phyloP scores from a whole-genome alignment of 2,329 filamentous ascomycete genomes.

The Hypoxylon sp. region DNA sequence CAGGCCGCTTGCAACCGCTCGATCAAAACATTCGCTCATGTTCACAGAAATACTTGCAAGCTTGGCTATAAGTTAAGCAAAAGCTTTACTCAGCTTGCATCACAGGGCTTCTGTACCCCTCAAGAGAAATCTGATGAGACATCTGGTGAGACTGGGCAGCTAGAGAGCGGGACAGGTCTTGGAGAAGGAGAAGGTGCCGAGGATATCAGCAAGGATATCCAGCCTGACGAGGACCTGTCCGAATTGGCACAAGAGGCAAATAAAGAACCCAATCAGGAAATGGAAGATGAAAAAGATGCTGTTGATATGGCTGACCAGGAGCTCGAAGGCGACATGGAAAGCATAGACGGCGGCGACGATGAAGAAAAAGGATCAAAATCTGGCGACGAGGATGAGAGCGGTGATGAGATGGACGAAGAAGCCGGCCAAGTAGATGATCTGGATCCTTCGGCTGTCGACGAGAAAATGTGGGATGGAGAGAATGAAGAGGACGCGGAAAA shows the following conservation, averaged over 20 bases:
- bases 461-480: slow-evolving; percentile 98
- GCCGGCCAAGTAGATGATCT: slow-evolving; percentile 91
- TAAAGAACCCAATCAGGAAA: slow-evolving; percentile 73
- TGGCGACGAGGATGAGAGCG: slow-evolving; percentile 74
- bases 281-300: slow-evolving; percentile 85
- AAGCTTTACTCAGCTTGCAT: slow-evolving; percentile 82
- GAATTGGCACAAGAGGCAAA: slow-evolving; percentile 91
- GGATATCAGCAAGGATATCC: slow-evolving; percentile 97
- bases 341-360: slow-evolving; percentile 73
- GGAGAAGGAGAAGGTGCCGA: slow-evolving; percentile 96
- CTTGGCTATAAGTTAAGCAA: slow-evolving; percentile 82
- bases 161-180: slow-evolving; percentile 92
- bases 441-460: slow-evolving; percentile 90
- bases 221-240: slow-evolving; percentile 91
- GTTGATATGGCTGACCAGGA: slow-evolving; percentile 96
- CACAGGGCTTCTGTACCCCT: slow-evolving; percentile 92
- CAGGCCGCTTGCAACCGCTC: slow-evolving; percentile 71
- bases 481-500: slow-evolving; percentile 85
- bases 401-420: slow-evolving; percentile 89
- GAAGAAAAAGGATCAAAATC: slow-evolving; percentile 73
- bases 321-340: slow-evolving; percentile 85
- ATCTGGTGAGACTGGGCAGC: slow-evolving; percentile 78
- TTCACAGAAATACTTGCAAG: slow-evolving; percentile 80
- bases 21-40: slow-evolving; percentile 69
- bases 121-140: slow-evolving; percentile 82